Evolutionary conservation across 2,329 filamentous ascomycete genomes (phyloP).

Genomic region (Colletotrichum graminicola): DNA sequence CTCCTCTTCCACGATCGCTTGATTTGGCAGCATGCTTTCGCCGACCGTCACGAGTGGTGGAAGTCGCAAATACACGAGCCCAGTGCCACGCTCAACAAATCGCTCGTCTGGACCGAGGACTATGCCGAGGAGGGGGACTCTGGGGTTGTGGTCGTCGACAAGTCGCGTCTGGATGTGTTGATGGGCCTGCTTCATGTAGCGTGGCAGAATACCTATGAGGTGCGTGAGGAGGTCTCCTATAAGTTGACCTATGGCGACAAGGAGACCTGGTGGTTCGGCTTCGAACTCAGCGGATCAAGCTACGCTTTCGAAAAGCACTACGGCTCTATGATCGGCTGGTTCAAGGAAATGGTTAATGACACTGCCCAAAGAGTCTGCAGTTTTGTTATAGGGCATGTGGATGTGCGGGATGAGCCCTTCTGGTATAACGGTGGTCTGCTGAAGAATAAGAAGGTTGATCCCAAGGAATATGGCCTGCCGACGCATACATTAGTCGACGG

Average conservation of each 20-base stretch:
- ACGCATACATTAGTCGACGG: conserved; percentile 55
- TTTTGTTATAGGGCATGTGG: conserved; percentile 57
- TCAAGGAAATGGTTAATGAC: conserved; percentile 12
- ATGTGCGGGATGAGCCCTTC: conserved; percentile 52
- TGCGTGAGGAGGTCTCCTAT: conserved; percentile 56
- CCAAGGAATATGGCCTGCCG: conserved; percentile 51
- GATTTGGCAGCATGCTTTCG: conserved; percentile 52
- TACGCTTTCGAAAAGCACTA: conserved; percentile 58
- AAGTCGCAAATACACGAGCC: conserved; percentile 53
- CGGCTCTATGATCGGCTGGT: conserved; percentile 55
- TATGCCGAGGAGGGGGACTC: conserved; percentile 59
- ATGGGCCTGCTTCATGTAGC: conserved; percentile 55
- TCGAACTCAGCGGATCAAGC: conserved; percentile 53
- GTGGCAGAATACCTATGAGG: conserved; percentile 58
- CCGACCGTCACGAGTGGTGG: conserved; percentile 55
- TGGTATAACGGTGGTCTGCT: conserved; percentile 60
- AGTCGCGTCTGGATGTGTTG: conserved; percentile 52
- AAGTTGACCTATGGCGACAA: conserved; percentile 58
- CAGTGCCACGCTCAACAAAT: conserved; percentile 48
- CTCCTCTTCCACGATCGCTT: conserved; percentile 57
- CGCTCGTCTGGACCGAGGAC: conserved; percentile 54
- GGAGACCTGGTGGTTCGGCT: conserved; percentile 59
- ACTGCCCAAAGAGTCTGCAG: conserved; percentile 51
- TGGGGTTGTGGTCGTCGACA: conserved; percentile 57
- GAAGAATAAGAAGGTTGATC: conserved; percentile 53